A percentile compares a stretch with the other conserved stretches of the same genome.
These are phyloP conservation scores for Colletotrichum sp. DNA, from an alignment of 2,329 filamentous ascomycete species.

Conservation along the genomic window DNA sequence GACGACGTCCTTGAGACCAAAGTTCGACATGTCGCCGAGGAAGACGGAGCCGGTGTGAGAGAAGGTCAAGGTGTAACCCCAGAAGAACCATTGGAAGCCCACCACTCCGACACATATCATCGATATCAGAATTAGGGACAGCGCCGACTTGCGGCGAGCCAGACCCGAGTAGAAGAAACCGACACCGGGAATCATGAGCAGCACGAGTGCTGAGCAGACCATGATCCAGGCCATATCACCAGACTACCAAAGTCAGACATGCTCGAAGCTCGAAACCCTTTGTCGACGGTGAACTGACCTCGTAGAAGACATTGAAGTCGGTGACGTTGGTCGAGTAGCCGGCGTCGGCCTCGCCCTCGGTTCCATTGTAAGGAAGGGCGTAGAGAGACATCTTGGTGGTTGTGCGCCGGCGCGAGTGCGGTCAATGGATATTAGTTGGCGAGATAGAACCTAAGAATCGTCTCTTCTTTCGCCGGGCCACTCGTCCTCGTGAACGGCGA, in stretches of 20 bases:
- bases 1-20: conserved; percentile 80
- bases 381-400: conserved; percentile 35
- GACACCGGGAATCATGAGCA: conserved; percentile 93
- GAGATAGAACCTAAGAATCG: not conserved
- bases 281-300: conserved; percentile 53
- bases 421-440: not conserved
- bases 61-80: conserved; percentile 88
- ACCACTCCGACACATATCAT: conserved; percentile 82
- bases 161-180: conserved; percentile 95
- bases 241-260: conserved; percentile 50
- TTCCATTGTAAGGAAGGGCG: conserved; percentile 55
- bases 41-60: conserved; percentile 79
- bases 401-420: conserved; percentile 1
- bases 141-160: conserved; percentile 85
- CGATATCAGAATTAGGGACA: conserved; percentile 85
- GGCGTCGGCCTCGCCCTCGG: conserved; percentile 50
- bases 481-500: not conserved
- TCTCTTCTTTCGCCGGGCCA: conserved; percentile 4
- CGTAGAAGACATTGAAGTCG: conserved; percentile 87
- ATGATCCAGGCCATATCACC: conserved; percentile 87
- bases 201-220: conserved; percentile 76
- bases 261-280: not conserved
- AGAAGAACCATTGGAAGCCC: conserved; percentile 95
- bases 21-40: conserved; percentile 81
- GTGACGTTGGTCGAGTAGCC: conserved; percentile 57